Conservation (phyloP, 2,329 filamentous ascomycete genomes). For the Lachnellula occidentalis region DNA sequence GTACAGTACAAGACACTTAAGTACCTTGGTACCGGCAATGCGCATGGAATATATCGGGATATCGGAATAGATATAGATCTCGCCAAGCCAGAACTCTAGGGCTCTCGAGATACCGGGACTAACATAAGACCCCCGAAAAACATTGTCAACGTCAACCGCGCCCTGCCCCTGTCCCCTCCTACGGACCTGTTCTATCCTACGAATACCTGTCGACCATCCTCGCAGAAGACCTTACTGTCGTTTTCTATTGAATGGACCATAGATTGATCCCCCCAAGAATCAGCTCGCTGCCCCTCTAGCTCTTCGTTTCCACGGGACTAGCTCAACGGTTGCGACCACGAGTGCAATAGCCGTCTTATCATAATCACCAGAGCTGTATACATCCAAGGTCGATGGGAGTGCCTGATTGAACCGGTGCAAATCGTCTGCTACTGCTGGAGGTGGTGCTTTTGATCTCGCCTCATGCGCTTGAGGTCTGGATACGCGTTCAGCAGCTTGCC, state of each 20-base stretch:
- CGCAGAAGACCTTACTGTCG: not conserved
- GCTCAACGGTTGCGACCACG: constrained; percentile 7
- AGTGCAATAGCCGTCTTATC: not conserved
- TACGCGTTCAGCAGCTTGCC: constrained; percentile 18
- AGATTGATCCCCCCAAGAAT: constrained; percentile 20
- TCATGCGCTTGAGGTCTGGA: constrained; percentile 15
- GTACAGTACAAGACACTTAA: no score
- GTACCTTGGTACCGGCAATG: not conserved
- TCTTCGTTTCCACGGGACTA: constrained; percentile 6
- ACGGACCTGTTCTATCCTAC: not conserved
- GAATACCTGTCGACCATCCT: not conserved
- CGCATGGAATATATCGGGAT: not conserved
- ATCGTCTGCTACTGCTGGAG: constrained; percentile 13
- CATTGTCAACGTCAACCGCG: not conserved
- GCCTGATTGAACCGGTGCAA: constrained; percentile 10
- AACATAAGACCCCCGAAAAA: not conserved
- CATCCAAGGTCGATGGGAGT: constrained; percentile 14
- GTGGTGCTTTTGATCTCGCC: constrained; percentile 5
- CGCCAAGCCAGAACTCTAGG: not conserved
- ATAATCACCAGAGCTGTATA: not conserved
- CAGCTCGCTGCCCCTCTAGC: not conserved
- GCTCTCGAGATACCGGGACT: not conserved
- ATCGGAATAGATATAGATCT: not conserved
- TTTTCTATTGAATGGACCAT: constrained; percentile 22
- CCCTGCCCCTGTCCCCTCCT: no score